Evolutionary conservation across 164 flowering plant genomes (phyloP).

Genomic region (Nelumbo lutea): DNA sequence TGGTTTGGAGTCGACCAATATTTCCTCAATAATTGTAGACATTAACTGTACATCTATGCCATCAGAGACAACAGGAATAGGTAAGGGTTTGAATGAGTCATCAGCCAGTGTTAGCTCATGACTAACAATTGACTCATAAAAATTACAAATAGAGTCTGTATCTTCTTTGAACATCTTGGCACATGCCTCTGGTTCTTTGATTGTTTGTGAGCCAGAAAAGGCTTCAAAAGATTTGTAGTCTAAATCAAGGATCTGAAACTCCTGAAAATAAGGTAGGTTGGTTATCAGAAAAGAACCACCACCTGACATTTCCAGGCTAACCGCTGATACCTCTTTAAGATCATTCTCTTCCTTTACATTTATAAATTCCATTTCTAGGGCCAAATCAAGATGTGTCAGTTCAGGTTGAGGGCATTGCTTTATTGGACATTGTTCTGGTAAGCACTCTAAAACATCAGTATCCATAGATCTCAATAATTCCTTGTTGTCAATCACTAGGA

Average conservation of each 20-base stretch:
- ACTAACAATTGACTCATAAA: constrained; percentile 55
- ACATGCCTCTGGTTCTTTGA: constrained; percentile 29
- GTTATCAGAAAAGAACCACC: constrained; percentile 10
- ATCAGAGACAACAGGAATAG: constrained; percentile 57
- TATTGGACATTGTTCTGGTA: constrained; percentile 26
- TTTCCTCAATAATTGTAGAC: constrained; percentile 29
- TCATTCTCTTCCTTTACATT: constrained; percentile 23
- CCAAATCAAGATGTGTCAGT: constrained; percentile 16
- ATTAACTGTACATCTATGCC: constrained; percentile 28
- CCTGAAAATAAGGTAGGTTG: constrained; percentile 44
- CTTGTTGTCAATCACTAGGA: constrained; percentile 18
- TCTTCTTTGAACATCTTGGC: constrained; percentile 38
- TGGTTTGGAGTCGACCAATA: constrained; percentile 39
- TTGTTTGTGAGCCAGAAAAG: constrained; percentile 17
- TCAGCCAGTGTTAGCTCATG: constrained; percentile 64
- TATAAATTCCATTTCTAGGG: constrained; percentile 37
- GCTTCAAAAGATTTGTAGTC: constrained; percentile 26
- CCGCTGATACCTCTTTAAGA: constrained; percentile 14
- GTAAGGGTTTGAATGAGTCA: constrained; percentile 71
- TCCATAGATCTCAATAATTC: constrained; percentile 41
- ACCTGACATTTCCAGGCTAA: constrained; percentile 16
- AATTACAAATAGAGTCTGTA: constrained; percentile 33
- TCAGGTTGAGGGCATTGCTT: constrained; percentile 29
- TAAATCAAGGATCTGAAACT: constrained; percentile 47
- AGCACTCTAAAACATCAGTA: constrained; percentile 28